phyloP scores from a whole-genome alignment of 2,329 filamentous ascomycete species.

The Sporothrix sp. region DNA sequence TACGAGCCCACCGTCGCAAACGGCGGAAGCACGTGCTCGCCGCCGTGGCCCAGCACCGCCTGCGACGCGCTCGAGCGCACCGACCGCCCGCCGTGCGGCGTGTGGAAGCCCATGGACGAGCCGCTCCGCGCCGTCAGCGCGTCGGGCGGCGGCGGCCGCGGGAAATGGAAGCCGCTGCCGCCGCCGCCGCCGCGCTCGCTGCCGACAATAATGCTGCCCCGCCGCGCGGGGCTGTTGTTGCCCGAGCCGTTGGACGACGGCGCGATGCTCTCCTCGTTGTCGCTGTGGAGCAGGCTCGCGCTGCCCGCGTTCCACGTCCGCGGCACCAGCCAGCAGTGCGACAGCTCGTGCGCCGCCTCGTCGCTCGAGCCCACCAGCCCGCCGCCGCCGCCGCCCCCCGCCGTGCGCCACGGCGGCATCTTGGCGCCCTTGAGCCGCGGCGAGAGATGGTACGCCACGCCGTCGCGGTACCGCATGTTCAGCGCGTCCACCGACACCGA shows the following conservation, averaged over 20 bases:
- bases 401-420: conserved; percentile 45
- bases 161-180: conserved; percentile 19
- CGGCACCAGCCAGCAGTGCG: conserved; percentile 42
- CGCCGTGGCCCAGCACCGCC: conserved; percentile 13
- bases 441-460: conserved; percentile 48
- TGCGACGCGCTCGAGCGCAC: conserved; percentile 20
- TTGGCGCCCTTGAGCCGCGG: conserved; percentile 41
- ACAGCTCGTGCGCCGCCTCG: conserved; percentile 39
- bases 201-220: conserved; percentile 1
- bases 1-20: conserved; percentile 17
- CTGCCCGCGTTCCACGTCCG: conserved; percentile 29
- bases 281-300: conserved; percentile 15
- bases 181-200: neutral
- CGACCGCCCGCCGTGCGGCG: conserved; percentile 18
- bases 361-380: conserved; percentile 18
- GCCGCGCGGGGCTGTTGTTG: conserved; percentile 19
- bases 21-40: neutral
- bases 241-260: conserved; percentile 16
- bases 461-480: conserved; percentile 40
- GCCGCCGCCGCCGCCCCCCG: conserved; percentile 29
- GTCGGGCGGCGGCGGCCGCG: conserved; percentile 20
- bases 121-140: conserved; percentile 17
- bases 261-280: conserved; percentile 2
- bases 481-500: conserved; percentile 49
- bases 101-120: conserved; percentile 15